Percentiles rank a stretch among this genome's conserved stretches.
Evolutionary conservation across 1,284 basidiomycete genomes (phyloP).

Genomic region (Polyporus tsugae): DNA sequence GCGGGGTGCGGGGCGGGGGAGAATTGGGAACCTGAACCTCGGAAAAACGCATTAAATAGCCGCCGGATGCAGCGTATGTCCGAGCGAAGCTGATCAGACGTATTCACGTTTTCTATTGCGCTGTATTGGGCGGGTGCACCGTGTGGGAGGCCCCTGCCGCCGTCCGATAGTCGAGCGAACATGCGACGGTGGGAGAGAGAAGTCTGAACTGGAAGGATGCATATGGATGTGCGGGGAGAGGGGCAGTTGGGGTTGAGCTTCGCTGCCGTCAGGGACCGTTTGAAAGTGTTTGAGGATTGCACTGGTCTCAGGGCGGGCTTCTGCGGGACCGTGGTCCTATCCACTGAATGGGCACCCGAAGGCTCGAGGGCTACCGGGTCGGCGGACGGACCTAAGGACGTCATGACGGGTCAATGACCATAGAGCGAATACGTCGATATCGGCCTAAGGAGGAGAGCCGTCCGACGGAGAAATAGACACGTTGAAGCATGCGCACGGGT

Average conservation of each 20-base stretch:
- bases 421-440: background rate
- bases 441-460: background rate
- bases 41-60: constrained; percentile 6
- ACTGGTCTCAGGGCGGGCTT: too few relatives aligned
- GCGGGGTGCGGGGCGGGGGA: background rate
- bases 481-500: background rate
- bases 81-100: background rate
- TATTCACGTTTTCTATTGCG: background rate
- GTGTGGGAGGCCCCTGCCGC: background rate
- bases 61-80: background rate
- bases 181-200: background rate
- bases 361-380: background rate
- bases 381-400: background rate
- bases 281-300: background rate
- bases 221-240: background rate
- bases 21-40: background rate
- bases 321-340: background rate
- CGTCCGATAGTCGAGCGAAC: background rate
- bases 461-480: background rate
- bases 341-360: background rate
- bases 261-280: background rate
- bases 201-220: background rate
- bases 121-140: background rate
- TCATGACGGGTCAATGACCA: background rate
- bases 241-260: background rate